phyloP scores from a whole-genome alignment of 2,329 filamentous ascomycete species.

The Sporothrix schenckii region DNA sequence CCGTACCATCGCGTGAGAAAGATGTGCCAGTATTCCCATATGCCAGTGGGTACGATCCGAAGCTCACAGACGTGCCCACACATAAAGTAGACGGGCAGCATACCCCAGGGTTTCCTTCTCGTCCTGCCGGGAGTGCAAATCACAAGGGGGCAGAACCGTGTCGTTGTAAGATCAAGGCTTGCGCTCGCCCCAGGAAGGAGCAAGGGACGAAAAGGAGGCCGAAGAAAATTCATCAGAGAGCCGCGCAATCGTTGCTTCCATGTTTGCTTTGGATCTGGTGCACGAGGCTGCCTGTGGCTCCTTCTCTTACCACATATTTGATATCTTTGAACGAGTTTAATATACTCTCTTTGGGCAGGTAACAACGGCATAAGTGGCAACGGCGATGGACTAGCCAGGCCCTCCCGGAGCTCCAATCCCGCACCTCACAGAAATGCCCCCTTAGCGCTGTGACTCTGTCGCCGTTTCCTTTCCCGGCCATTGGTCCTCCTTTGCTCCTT shows the following conservation, averaged over 20 bases:
- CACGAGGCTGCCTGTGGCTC: not conserved
- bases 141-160: not conserved
- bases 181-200: not conserved
- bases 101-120: not conserved
- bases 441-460: conserved; percentile 19
- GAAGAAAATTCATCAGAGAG: conserved; percentile 5
- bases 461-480: conserved; percentile 14
- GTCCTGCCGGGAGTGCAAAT: conserved; percentile 1
- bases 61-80: not conserved
- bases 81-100: not conserved
- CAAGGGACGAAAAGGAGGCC: conserved; percentile 13
- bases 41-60: not conserved
- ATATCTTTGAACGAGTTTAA: not conserved
- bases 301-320: not conserved
- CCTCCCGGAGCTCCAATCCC: not conserved
- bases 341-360: not conserved
- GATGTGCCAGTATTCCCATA: not conserved
- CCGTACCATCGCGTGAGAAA: not conserved
- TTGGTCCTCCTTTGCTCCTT: conserved; percentile 1
- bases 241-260: not conserved
- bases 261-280: not conserved
- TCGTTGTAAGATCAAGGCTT: not conserved
- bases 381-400: conserved; percentile 14
- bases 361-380: conserved; percentile 8
- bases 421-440: not conserved